Percentiles rank a stretch among this genome's conserved stretches.
phyloP scores from a whole-genome alignment of 1,284 basidiomycete genomes.

The Amylostereum chailletii region DNA sequence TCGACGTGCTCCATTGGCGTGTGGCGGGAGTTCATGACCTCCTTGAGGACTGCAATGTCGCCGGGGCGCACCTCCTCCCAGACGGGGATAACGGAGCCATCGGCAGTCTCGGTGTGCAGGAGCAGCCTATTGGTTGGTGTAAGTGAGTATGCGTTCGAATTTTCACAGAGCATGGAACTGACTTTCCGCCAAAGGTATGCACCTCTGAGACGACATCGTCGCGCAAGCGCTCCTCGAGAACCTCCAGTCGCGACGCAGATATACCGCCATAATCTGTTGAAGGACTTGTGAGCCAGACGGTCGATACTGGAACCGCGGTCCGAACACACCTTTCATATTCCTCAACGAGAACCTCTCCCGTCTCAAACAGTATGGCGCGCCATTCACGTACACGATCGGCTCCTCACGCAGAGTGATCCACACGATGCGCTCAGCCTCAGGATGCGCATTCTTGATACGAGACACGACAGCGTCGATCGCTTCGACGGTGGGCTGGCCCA shows the following conservation, averaged over 20 bases:
- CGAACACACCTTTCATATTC: constrained; percentile 70
- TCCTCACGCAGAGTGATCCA: constrained; percentile 96
- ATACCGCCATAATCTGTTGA: constrained; percentile 83
- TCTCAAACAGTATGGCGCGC: constrained; percentile 72
- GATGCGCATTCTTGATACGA: constrained; percentile 57
- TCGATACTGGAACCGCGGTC: neutral
- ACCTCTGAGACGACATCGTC: constrained; percentile 87
- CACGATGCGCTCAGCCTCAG: constrained; percentile 55
- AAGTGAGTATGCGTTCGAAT: neutral
- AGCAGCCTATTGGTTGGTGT: constrained; percentile 45
- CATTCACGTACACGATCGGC: constrained; percentile 92
- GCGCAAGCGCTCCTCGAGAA: constrained; percentile 86
- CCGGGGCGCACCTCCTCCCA: constrained; percentile 88
- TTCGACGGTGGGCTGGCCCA: constrained; percentile 88
- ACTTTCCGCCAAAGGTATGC: constrained; percentile 76
- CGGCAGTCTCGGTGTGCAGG: constrained; percentile 83
- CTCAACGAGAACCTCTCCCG: constrained; percentile 74
- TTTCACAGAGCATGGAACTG: constrained; percentile 11
- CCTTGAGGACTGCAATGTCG: constrained; percentile 81
- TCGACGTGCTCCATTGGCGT: constrained; percentile 40
- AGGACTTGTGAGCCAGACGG: neutral
- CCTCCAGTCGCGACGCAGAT: constrained; percentile 78
- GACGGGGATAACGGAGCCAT: constrained; percentile 86
- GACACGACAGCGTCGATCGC: constrained; percentile 82
- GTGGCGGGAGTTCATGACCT: constrained; percentile 73